Percentiles rank a stretch among this genome's conserved stretches.
Evolutionary conservation across 768 basidiomycete genomes (phyloP).

Genomic region (Auriscalpium vulgare): DNA sequence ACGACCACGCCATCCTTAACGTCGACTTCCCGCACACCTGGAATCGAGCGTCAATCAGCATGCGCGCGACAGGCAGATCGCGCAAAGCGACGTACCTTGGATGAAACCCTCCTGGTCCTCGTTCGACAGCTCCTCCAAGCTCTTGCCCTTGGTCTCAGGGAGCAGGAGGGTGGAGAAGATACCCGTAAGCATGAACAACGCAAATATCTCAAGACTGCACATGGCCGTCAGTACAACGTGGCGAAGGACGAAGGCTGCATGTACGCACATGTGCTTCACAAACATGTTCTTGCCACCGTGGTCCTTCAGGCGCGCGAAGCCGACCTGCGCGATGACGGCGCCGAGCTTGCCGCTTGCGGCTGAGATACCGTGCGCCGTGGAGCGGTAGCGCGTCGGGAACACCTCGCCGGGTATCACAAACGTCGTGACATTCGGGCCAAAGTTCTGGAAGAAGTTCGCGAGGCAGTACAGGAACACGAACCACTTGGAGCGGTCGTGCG

Average conservation of each 20-base stretch:
- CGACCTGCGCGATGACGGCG: slow-evolving; percentile 33
- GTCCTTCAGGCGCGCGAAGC: slow-evolving; percentile 16
- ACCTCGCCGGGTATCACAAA: slow-evolving; percentile 38
- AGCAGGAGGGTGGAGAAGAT: slow-evolving; percentile 33
- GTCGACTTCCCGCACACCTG: slow-evolving; percentile 3
- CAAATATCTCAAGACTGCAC: slow-evolving; percentile 28
- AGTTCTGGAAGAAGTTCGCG: slow-evolving; percentile 37
- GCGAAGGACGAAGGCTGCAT: not conserved
- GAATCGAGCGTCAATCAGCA: too few relatives aligned
- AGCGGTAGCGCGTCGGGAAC: slow-evolving; percentile 38
- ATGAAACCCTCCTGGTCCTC: slow-evolving; percentile 29
- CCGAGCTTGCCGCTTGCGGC: slow-evolving; percentile 38
- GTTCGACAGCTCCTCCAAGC: slow-evolving; percentile 30
- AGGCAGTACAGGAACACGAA: slow-evolving; percentile 34
- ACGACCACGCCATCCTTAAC: slow-evolving; percentile 9
- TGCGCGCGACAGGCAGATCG: not conserved
- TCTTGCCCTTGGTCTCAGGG: slow-evolving; percentile 33
- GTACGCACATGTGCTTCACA: not conserved
- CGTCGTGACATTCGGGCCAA: slow-evolving; percentile 36
- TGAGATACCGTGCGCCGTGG: slow-evolving; percentile 36
- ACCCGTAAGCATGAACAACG: slow-evolving; percentile 40
- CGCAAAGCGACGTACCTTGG: slow-evolving; percentile 1
- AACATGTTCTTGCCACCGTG: not conserved
- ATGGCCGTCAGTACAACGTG: not conserved
- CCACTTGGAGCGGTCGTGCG: slow-evolving; percentile 17